Base-by-base conservation (phyloP, 2,329 filamentous ascomycete species). In the Chaetomiaceae sp. region DNA sequence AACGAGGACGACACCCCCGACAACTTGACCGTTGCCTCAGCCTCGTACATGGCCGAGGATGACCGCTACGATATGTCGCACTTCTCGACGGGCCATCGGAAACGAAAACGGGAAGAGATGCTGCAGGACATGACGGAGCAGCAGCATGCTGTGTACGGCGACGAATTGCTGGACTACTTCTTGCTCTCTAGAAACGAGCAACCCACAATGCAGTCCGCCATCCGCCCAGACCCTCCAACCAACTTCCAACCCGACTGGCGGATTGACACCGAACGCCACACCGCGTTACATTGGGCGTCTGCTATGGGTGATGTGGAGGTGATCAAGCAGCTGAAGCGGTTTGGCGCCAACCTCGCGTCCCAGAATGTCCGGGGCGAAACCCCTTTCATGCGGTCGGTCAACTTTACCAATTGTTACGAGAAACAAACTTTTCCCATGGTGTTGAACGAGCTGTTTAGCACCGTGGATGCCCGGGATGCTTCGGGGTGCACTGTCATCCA, bases 361-460 rank as follows among this genome's bases (percentile, higher is more conserved):
- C 79, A 86, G 49, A 91, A 90, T 52, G 73, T 81, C 40, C 76
- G 83, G 18, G 86, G 87, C 53, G 92, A 97, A 71, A 97, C 94
- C 0, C 92, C 94, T 0, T 81, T 99, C 32, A 96, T 99, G 82
- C 86, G 91, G 38, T 88, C 90, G 5, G 91, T 97, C 51, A 82
- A 95, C 66, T 99, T 97, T 69, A 97, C 92, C 41, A 99, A 99
- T 69, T 96, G 94, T 67, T 94, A 86, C 68, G 94, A 97, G 68
- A 95, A 94, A 72, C 83, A 90, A 61, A 91, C 89, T 0, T 96
- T 97, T 72, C 87, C 90, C 0, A 80, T 80, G 20, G 84, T 99
- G 51, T 83, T 96, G 62, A 87, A 87, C 60, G 83, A 96, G 58
- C 79, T 99, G 4, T 84, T 91, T 47, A 82, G 86, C 33, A 96